Evolutionary conservation across 139 green algal genomes (phyloP).

Genomic region (Eudorina sp.): DNA sequence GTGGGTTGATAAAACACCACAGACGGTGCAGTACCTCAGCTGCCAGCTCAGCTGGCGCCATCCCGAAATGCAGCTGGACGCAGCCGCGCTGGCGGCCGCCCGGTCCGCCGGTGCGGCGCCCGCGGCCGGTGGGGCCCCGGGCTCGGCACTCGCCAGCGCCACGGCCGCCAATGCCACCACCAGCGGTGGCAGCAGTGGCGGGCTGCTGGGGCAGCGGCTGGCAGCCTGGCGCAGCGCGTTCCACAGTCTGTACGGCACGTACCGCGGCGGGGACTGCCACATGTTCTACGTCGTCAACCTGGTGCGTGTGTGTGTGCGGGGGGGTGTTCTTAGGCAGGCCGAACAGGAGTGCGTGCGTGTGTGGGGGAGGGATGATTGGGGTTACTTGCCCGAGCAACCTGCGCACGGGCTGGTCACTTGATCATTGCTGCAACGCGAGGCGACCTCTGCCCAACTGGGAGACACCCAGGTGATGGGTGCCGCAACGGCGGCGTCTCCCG

Average conservation of each 20-base stretch:
- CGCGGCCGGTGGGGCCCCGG: too few relatives aligned
- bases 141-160: background rate
- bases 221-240: slow-evolving; percentile 68
- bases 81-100: background rate
- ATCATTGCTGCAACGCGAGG: too few relatives aligned
- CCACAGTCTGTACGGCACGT: slow-evolving; percentile 60
- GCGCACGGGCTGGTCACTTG: too few relatives aligned
- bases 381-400: too few relatives aligned
- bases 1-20: too few relatives aligned
- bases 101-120: background rate
- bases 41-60: slow-evolving; percentile 68
- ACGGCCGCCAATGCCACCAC: background rate
- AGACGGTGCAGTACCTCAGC: slow-evolving; percentile 54
- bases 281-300: slow-evolving; percentile 35
- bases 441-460: too few relatives aligned
- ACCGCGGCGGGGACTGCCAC: slow-evolving; percentile 32
- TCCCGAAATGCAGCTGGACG: slow-evolving; percentile 45
- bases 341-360: too few relatives aligned
- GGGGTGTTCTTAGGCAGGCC: too few relatives aligned
- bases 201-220: slow-evolving; percentile 37
- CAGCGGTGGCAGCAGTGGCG: background rate
- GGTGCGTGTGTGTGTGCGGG: background rate
- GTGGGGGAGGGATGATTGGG: too few relatives aligned
- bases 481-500: too few relatives aligned
- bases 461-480: too few relatives aligned